These are phyloP conservation scores for Blastobotrys attinorum DNA, from an alignment of 805 yeast species.

Conservation along the genomic window DNA sequence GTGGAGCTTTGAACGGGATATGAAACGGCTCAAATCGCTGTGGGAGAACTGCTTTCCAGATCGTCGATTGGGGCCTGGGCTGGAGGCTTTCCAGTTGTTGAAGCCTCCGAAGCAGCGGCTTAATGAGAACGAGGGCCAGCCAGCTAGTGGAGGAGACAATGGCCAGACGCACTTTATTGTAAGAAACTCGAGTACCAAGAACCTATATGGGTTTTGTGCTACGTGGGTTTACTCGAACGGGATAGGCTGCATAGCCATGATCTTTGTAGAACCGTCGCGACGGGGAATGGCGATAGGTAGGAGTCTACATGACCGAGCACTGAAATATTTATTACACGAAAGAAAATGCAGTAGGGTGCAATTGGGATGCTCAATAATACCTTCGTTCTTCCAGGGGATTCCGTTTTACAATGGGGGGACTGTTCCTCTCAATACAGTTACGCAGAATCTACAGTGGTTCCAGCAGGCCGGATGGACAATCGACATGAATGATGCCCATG, in stretches of 20 bases:
- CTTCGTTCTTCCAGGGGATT: slow-evolving; percentile 32
- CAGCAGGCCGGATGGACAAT: slow-evolving; percentile 20
- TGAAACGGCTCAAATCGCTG: slow-evolving; percentile 39
- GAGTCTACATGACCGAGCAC: slow-evolving; percentile 45
- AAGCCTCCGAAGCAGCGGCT: background rate
- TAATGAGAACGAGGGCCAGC: background rate
- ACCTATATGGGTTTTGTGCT: slow-evolving; percentile 45
- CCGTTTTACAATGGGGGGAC: slow-evolving; percentile 11
- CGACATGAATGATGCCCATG: slow-evolving; percentile 9
- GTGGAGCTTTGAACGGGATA: slow-evolving; percentile 42
- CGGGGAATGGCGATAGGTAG: slow-evolving; percentile 49
- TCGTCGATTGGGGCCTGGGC: slow-evolving; percentile 17
- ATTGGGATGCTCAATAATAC: slow-evolving; percentile 40
- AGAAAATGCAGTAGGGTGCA: slow-evolving; percentile 33
- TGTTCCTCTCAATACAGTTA: slow-evolving; percentile 10
- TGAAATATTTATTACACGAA: slow-evolving; percentile 41
- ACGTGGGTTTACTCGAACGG: slow-evolving; percentile 41
- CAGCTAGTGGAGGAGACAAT: background rate
- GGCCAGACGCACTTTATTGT: slow-evolving; percentile 46
- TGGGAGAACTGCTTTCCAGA: slow-evolving; percentile 35
- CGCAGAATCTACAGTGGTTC: slow-evolving; percentile 16
- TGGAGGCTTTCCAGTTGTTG: slow-evolving; percentile 18
- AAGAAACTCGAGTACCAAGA: slow-evolving; percentile 46
- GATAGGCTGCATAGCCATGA: slow-evolving; percentile 38
- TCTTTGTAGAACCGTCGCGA: slow-evolving; percentile 47